Base-by-base conservation (phyloP, 1,284 basidiomycete genomes). In the Ustilago hordei region DNA sequence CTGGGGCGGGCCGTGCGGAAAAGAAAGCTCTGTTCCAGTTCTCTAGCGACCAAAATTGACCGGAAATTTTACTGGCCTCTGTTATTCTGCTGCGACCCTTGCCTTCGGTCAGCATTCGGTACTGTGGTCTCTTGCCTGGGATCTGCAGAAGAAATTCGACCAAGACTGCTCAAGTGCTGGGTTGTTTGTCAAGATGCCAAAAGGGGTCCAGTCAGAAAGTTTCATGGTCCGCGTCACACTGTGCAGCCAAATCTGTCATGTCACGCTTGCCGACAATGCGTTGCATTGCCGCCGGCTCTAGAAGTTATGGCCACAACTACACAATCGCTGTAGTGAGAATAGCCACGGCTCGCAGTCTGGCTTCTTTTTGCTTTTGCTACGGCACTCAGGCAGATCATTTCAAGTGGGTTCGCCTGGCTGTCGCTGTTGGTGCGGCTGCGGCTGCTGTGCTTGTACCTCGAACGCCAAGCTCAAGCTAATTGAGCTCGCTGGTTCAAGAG, bases 191-290 rank as follows among this genome's bases (percentile, higher is more conserved):
- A n/a, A 47, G 41, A 50, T 8, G 34, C 9, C 60, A 48, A 63
- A 56, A 55, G 60, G 53, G 53, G 60, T 63, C 53, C 54, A 55
- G 36, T 32, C 31, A 13, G 4, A 55, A 28, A 53, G 54, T 39
- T 60, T 54, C 35, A 39, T 23, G 9, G 45, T 63, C 43, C 54
- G 61, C 54, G 39, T 62, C 60, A 55, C 28, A 32, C 3, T 12
- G 39, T 61, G 60, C 60, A 61, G 61, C 41, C 39, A 15, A 17
- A 11, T 28, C 23, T 52, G 54, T 38, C 34, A 43, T 45, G 45
- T 53, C 58, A 32, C 15, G 11, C n/a, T n/a, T 48, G 32, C 32
- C 35, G 32, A n/a, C 47, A 31, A 12, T 19, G 5, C 32, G 1
- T 45, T 36, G 23, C 28, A 4, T 32, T 62, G 41, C 36, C 52